These are phyloP conservation scores for Amborella trichopoda DNA, from an alignment of 164 flowering plant genomes.

Conservation along the genomic window DNA sequence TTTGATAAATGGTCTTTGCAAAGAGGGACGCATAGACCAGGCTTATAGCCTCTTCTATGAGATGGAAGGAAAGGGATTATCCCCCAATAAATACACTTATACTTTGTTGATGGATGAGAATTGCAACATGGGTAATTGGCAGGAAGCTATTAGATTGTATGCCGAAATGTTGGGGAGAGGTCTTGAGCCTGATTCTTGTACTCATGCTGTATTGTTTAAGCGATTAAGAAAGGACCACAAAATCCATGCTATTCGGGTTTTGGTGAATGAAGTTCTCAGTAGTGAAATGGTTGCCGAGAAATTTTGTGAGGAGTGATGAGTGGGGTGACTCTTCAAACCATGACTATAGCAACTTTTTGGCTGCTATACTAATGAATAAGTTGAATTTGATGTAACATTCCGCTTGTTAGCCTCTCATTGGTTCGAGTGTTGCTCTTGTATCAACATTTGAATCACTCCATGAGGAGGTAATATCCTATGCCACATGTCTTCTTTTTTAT, in stretches of 20 bases:
- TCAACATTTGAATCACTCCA: no score
- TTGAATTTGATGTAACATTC: no score
- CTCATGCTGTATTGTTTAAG: slow-evolving; percentile 39
- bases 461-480: no score
- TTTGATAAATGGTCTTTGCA: slow-evolving; percentile 57
- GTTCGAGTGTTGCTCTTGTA: no score
- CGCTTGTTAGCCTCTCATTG: no score
- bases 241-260: slow-evolving; percentile 18
- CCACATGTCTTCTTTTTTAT: no score
- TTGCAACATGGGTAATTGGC: slow-evolving; percentile 35
- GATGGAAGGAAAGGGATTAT: slow-evolving; percentile 39
- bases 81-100: slow-evolving; percentile 57
- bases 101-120: slow-evolving; percentile 50
- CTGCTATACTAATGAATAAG: no score
- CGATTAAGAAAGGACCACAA: slow-evolving; percentile 22
- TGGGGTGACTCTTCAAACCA: no score
- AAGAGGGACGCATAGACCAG: slow-evolving; percentile 23
- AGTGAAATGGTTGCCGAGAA: slow-evolving; percentile 5
- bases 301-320: no score
- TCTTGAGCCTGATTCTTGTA: slow-evolving; percentile 48
- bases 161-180: slow-evolving; percentile 45
- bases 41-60: slow-evolving; percentile 36
- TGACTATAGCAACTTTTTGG: no score
- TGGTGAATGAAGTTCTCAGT: slow-evolving; percentile 22
- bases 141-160: slow-evolving; percentile 48